Evolutionary conservation across 768 basidiomycete genomes (phyloP).

Genomic region (Pluteus cervinus): DNA sequence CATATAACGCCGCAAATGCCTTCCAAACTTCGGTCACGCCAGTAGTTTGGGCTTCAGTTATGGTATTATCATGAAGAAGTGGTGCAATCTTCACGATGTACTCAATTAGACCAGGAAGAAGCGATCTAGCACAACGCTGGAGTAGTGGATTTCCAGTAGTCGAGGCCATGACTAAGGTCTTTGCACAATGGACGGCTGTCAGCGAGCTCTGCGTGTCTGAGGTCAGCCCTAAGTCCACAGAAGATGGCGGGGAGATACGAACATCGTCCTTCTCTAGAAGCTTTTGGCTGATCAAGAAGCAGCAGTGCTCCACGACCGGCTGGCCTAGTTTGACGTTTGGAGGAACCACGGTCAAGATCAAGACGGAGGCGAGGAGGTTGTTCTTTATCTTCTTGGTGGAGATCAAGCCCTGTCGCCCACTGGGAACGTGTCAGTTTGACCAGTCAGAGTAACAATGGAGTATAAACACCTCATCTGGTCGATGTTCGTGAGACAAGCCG

Average conservation of each 20-base stretch:
- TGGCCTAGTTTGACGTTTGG: constrained; percentile 59
- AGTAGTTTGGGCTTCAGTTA: constrained; percentile 50
- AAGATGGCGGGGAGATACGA: constrained; percentile 10
- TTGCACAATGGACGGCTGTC: constrained; percentile 88
- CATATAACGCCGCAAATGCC: constrained; percentile 63
- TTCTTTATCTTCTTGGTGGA: constrained; percentile 83
- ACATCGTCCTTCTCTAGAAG: constrained; percentile 69
- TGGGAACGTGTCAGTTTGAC: too few species aligned
- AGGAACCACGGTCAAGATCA: constrained; percentile 79
- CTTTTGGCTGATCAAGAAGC: constrained; percentile 79
- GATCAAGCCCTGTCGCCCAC: constrained; percentile 73
- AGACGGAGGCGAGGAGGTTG: constrained; percentile 80
- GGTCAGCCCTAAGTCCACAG: too few species aligned
- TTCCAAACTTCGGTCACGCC: constrained; percentile 80
- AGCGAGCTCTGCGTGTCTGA: constrained; percentile 50
- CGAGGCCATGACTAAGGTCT: constrained; percentile 74
- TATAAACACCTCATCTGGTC: constrained; percentile 92
- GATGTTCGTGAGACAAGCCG: constrained; percentile 76
- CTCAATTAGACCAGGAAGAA: constrained; percentile 80
- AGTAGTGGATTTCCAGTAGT: constrained; percentile 59
- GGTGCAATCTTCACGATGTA: constrained; percentile 69
- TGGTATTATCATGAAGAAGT: constrained; percentile 46
- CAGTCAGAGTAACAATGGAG: too few species aligned
- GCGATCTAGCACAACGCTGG: constrained; percentile 60
- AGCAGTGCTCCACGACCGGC: constrained; percentile 76